Evolutionary conservation across 2,329 filamentous ascomycete genomes (phyloP), one percentile per base, ranked within the genome.

Genomic region (Colletotrichum sp.): DNA sequence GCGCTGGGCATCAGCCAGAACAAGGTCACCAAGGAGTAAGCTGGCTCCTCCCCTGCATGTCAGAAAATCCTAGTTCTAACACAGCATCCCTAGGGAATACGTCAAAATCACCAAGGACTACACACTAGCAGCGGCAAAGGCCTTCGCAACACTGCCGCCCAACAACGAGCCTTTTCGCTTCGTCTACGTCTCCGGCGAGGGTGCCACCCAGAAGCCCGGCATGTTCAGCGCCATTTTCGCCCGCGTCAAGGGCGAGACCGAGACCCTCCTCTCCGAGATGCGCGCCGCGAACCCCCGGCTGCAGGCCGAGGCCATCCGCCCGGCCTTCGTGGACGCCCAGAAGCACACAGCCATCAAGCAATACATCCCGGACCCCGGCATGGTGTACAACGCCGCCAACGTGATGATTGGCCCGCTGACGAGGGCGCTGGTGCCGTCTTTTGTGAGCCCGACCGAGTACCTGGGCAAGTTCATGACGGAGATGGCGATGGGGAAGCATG

Each of bases 81-180:
- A 10, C 48, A 8, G 15, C 8, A 6, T 9, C 18, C 15, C 4
- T 69, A 88, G 88, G 15, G 89, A 94, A 65, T 95, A 95, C 80
- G 85, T 91, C 60, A 88, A 89, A 66, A 94, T 96, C 80, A 95
- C 94, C 1, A 88, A 91, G 75, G 89, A 92, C 80, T 95, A 92
- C 80, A 83, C 94, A 2, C 80, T 95, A 2, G 89, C 88, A 4
- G 93, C 93, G 0, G 93, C 92, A 2, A 86, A 88, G 74, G 91
- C 92, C 15, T 93, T 94, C 79, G 82, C 87, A 2, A 82, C 82
- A 0, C 83, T 93, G 15, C 84, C 88, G 4, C 73, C 80, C 0
- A 83, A 84, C 16, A 81, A 84, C 6, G 80, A 87, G 55, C 89
- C 91, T 0, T 93, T 95, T 83, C 91, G 91, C 67, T 96, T 95